phyloP scores from a whole-genome alignment of 345 rosid species.

The Salix arbutifolia region DNA sequence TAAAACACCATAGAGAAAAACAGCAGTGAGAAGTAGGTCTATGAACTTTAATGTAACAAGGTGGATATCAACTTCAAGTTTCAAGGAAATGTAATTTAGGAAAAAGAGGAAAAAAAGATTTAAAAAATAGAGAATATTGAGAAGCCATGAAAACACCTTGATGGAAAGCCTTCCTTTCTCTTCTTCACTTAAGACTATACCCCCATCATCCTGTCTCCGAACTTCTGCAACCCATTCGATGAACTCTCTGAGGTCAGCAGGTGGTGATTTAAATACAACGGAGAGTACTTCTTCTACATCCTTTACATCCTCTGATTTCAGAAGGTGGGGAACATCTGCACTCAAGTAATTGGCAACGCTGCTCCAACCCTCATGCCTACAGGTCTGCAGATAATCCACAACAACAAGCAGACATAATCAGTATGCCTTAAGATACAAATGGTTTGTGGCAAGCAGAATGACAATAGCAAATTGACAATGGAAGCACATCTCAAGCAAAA shows the following conservation, averaged over 20 bases:
- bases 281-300: slow-evolving; percentile 43
- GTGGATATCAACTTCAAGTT: too few relatives aligned
- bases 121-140: too few relatives aligned
- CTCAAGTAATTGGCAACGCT: slow-evolving; percentile 61
- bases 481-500: too few relatives aligned
- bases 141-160: slow-evolving; percentile 44
- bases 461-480: too few relatives aligned
- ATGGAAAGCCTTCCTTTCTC: slow-evolving; percentile 63
- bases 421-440: not conserved
- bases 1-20: too few relatives aligned
- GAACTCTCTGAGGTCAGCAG: slow-evolving; percentile 64
- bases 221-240: slow-evolving; percentile 84
- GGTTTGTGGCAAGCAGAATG: too few relatives aligned
- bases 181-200: slow-evolving; percentile 52
- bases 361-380: slow-evolving; percentile 75
- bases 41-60: too few relatives aligned
- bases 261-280: slow-evolving; percentile 57
- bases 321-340: slow-evolving; percentile 70
- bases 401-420: too few relatives aligned
- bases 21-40: too few relatives aligned
- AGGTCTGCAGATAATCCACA: slow-evolving; percentile 46
- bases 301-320: slow-evolving; percentile 59
- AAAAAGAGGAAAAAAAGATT: too few relatives aligned
- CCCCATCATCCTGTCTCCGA: slow-evolving; percentile 62
- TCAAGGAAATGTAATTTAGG: too few relatives aligned